phyloP scores from a whole-genome alignment of 305 asterid genomes.

The Ilex paraguariensis region DNA sequence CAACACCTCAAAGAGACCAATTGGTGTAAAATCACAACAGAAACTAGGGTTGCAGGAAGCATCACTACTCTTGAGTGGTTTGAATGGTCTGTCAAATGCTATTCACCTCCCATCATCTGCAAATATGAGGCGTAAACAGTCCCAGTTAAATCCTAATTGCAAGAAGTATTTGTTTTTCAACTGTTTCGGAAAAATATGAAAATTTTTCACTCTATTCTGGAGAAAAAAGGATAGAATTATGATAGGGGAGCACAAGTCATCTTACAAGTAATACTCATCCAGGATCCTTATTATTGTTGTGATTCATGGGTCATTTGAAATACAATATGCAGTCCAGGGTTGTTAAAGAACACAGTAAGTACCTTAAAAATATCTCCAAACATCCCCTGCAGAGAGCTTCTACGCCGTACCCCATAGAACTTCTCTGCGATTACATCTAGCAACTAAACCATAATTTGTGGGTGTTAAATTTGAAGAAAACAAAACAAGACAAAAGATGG shows the following conservation, averaged over 20 bases:
- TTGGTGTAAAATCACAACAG: no score
- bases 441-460: slow-evolving; percentile 42
- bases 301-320: background rate
- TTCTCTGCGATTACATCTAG: slow-evolving; percentile 82
- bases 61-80: no score
- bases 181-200: no score
- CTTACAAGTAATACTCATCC: no score
- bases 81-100: slow-evolving; percentile 6
- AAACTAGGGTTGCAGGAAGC: no score
- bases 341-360: slow-evolving; percentile 7
- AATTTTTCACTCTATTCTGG: no score
- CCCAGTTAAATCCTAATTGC: no score
- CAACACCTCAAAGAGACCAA: no score
- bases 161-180: no score
- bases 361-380: slow-evolving; percentile 97
- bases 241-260: no score
- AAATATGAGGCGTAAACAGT: slow-evolving; percentile 6
- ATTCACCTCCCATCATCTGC: slow-evolving; percentile 80
- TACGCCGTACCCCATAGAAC: slow-evolving; percentile 78
- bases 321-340: no score
- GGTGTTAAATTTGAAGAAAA: background rate
- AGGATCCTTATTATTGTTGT: background rate
- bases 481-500: background rate
- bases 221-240: no score
- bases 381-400: slow-evolving; percentile 86